These are phyloP conservation scores for Saturnispora sekii DNA, from an alignment of 805 yeast genomes.

Conservation along the genomic window DNA sequence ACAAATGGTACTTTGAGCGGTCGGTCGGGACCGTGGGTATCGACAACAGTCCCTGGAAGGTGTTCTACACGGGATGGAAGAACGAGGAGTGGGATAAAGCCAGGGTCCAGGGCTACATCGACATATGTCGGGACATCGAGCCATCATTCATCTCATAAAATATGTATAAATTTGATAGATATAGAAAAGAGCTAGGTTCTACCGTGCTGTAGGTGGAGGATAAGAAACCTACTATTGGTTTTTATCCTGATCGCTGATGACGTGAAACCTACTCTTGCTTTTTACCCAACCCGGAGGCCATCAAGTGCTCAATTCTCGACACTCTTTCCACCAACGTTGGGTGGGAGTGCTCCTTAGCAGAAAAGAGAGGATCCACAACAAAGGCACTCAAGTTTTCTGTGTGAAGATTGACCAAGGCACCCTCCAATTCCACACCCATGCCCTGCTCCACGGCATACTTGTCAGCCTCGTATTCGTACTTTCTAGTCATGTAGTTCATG, in stretches of 20 bases:
- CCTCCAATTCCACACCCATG: constrained; percentile 54
- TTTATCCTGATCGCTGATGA: neutral
- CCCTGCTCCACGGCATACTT: constrained; percentile 71
- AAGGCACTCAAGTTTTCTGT: constrained; percentile 76
- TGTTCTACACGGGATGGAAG: constrained; percentile 34
- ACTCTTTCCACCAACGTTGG: constrained; percentile 90
- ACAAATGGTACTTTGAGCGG: constrained; percentile 96
- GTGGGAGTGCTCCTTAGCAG: constrained; percentile 83
- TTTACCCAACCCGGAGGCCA: neutral
- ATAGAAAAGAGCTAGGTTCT: neutral
- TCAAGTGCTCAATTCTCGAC: constrained; percentile 47
- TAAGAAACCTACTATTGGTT: neutral
- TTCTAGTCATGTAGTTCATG: constrained; percentile 67
- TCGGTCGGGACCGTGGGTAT: constrained; percentile 59
- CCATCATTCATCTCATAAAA: constrained; percentile 37
- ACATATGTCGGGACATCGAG: constrained; percentile 45
- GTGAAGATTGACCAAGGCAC: constrained; percentile 65
- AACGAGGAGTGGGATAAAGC: constrained; percentile 18
- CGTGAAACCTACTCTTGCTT: neutral
- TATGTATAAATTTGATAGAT: neutral
- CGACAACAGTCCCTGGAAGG: constrained; percentile 29
- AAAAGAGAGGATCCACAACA: constrained; percentile 83
- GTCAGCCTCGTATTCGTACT: constrained; percentile 91
- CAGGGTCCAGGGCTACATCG: constrained; percentile 37
- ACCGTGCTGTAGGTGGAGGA: neutral